Evolutionary conservation across 371 early-diverging fungal genomes (phyloP), one percentile per base, ranked within the genome.

Genomic region (Synchytrium microbalum): DNA sequence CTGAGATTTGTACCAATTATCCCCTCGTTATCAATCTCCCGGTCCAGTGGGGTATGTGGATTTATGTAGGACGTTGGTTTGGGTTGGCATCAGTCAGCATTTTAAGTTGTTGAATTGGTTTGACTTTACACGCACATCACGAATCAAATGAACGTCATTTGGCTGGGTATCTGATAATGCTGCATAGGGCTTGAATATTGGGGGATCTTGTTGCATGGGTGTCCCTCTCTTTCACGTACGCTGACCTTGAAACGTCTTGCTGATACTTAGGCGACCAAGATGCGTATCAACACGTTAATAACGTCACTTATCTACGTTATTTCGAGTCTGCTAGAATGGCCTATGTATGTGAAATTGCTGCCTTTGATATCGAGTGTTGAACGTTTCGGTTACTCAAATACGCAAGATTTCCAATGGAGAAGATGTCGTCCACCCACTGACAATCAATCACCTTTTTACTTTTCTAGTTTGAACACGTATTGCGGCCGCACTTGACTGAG

Each of bases 11-110:
- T 14, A 13, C 14, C 14, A n/a, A n/a, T 13, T 51, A 51, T n/a
- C 51, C 51, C 14, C n/a, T n/a, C 51, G n/a, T 51, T 51, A 51
- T 51, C 13, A n/a, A 51, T 13, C 14, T 51, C 13, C 51, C 51
- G 51, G 51, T 51, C n/a, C 51, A 51, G n/a, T 51, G 51, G 51
- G 51, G 51, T n/a, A n/a, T n/a, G n/a, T n/a, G n/a, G n/a, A n/a
- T n/a, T n/a, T n/a, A n/a, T n/a, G n/a, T n/a, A n/a, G n/a, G n/a
- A n/a, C n/a, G n/a, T n/a, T n/a, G n/a, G n/a, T n/a, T n/a, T n/a
- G n/a, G n/a, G n/a, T n/a, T n/a, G n/a, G n/a, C n/a, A n/a, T n/a
- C n/a, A n/a, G n/a, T n/a, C n/a, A n/a, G n/a, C n/a, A n/a, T n/a
- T n/a, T n/a, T n/a, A n/a, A n/a, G n/a, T n/a, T n/a, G n/a, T n/a